These are phyloP conservation scores for Pisolithus marmoratus DNA, from an alignment of 768 basidiomycete genomes.

Conservation along the genomic window DNA sequence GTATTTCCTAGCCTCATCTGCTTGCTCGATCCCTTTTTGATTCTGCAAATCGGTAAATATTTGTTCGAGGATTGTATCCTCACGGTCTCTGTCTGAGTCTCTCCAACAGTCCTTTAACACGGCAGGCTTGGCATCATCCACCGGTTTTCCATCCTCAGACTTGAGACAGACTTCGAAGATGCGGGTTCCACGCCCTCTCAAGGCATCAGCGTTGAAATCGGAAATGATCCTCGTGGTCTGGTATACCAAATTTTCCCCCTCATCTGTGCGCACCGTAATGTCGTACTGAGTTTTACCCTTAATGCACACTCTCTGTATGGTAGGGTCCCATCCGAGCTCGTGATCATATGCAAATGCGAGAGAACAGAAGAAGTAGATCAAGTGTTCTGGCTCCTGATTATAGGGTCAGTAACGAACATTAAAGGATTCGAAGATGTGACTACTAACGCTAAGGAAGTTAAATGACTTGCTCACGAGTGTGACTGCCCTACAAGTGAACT, in stretches of 20 bases:
- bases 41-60: too few species aligned
- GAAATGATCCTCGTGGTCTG: too few species aligned
- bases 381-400: too few species aligned
- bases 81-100: too few species aligned
- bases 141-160: neutral
- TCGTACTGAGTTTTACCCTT: too few species aligned
- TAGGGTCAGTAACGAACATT: neutral
- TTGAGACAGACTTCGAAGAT: neutral
- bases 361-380: neutral
- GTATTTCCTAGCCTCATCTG: neutral
- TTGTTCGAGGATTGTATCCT: too few species aligned
- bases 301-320: too few species aligned
- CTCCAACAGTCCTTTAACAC: too few species aligned
- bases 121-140: neutral
- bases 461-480: too few species aligned
- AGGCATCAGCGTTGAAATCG: neutral
- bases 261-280: too few species aligned
- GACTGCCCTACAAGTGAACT: too few species aligned
- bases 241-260: neutral
- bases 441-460: neutral
- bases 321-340: conserved; percentile 1
- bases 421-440: neutral
- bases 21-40: neutral
- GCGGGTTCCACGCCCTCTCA: neutral
- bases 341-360: neutral